A percentile compares a stretch with the other conserved stretches of the same genome.
Evolutionary conservation across 1,284 basidiomycete genomes (phyloP).

Genomic region (Volvariella volvacea): DNA sequence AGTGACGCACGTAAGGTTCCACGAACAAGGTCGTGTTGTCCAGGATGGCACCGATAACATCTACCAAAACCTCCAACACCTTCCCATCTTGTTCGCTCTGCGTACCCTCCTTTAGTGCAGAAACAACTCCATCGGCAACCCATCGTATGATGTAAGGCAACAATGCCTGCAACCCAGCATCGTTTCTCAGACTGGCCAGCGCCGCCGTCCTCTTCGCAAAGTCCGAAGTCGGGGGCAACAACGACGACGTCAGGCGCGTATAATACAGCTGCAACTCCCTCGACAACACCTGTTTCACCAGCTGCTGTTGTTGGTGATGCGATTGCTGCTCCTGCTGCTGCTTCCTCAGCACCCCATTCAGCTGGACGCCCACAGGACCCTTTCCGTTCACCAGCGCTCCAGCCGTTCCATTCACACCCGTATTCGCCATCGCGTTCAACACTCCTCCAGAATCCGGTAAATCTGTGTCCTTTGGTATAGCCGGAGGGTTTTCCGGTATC

Average conservation of each 20-base stretch:
- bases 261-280: conserved; percentile 96
- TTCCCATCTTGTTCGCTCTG: conserved; percentile 58
- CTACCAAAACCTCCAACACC: conserved; percentile 72
- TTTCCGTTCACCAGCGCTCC: conserved; percentile 8
- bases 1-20: conserved; percentile 83
- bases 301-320: conserved; percentile 49
- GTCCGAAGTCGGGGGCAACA: conserved; percentile 59
- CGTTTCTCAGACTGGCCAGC: conserved; percentile 80
- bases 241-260: conserved; percentile 81
- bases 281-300: conserved; percentile 91
- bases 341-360: conserved; percentile 16
- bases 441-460: conserved; percentile 23
- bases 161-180: conserved; percentile 92
- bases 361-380: conserved; percentile 1
- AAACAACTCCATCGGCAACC: conserved; percentile 86
- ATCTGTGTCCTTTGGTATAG: conserved; percentile 54
- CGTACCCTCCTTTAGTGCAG: conserved; percentile 51
- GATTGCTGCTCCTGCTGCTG: conserved; percentile 37
- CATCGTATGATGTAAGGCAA: conserved; percentile 94
- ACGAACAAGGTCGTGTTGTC: conserved; percentile 88
- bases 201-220: conserved; percentile 76
- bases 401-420: conserved; percentile 12
- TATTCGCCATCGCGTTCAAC: conserved; percentile 24
- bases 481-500: conserved; percentile 93
- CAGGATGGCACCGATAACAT: conserved; percentile 76